Conservation (phyloP, 805 yeast species). For the Wickerhamomyces silvicola region DNA sequence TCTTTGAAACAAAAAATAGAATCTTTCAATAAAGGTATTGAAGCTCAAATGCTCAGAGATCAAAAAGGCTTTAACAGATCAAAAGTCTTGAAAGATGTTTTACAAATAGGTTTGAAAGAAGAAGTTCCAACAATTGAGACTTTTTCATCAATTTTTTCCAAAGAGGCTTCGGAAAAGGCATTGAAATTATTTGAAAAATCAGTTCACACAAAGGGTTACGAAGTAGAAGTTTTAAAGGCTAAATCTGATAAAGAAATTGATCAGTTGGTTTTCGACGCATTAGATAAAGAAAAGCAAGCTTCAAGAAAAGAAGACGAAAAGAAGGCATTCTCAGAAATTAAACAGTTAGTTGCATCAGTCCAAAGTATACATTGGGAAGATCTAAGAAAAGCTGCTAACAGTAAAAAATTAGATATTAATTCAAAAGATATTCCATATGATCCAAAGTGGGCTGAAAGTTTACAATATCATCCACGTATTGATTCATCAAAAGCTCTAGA, state of each 20-base stretch:
- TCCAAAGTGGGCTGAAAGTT: slow-evolving; percentile 43
- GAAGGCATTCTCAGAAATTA: slow-evolving; percentile 23
- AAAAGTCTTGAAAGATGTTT: slow-evolving; percentile 10
- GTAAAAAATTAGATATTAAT: slow-evolving; percentile 18
- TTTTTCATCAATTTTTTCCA: slow-evolving; percentile 7
- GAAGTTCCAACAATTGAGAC: slow-evolving; percentile 11
- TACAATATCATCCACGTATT: slow-evolving; percentile 36
- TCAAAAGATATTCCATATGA: slow-evolving; percentile 34
- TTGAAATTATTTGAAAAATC: slow-evolving; percentile 15
- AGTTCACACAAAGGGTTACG: slow-evolving; percentile 10
- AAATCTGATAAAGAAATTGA: slow-evolving; percentile 7
- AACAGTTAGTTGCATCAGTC: slow-evolving; percentile 17
- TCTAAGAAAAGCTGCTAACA: slow-evolving; percentile 26
- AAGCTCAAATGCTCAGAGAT: slow-evolving; percentile 15
- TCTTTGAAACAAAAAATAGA: slow-evolving; percentile 11
- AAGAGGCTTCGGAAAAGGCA: slow-evolving; percentile 19
- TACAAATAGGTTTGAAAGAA: slow-evolving; percentile 11
- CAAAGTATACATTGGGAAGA: slow-evolving; percentile 20
- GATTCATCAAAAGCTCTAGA: slow-evolving; percentile 42
- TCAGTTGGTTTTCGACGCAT: slow-evolving; percentile 5
- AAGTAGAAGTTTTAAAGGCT: slow-evolving; percentile 10
- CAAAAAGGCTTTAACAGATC: slow-evolving; percentile 19
- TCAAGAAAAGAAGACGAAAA: slow-evolving; percentile 23
- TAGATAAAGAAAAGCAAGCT: slow-evolving; percentile 12
- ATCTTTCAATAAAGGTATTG: slow-evolving; percentile 12